phyloP scores from a whole-genome alignment of 73 alveolate species.

The Blepharisma japonicum region DNA sequence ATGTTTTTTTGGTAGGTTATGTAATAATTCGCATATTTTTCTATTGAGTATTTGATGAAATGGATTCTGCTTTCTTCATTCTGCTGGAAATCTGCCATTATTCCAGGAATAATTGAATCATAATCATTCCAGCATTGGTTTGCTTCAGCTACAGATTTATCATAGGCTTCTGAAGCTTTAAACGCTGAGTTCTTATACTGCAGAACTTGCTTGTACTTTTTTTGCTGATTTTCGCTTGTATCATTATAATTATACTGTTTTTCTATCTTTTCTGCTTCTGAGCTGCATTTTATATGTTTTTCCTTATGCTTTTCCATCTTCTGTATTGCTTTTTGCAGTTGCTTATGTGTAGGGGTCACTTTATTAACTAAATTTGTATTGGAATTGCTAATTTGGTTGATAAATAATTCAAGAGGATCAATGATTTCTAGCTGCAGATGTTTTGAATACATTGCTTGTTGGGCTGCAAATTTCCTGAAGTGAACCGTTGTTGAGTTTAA shows the following conservation, averaged over 20 bases:
- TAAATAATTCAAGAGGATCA: conserved; percentile 18
- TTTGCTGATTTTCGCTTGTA: background rate
- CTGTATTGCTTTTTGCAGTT: background rate
- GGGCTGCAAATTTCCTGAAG: too few species aligned
- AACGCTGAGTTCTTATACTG: background rate
- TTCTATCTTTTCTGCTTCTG: conserved; percentile 17
- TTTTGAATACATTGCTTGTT: background rate
- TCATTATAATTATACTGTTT: background rate
- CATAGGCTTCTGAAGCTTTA: background rate
- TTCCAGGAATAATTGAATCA: background rate
- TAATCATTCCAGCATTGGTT: background rate
- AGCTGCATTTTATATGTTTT: background rate
- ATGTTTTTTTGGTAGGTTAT: background rate
- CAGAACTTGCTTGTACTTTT: background rate
- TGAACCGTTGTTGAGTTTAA: too few species aligned
- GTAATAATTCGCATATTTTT: background rate
- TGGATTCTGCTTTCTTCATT: conserved; percentile 24
- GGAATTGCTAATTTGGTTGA: background rate
- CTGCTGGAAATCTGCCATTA: conserved; percentile 23
- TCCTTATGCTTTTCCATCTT: background rate
- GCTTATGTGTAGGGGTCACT: background rate
- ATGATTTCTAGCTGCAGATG: conserved; percentile 7
- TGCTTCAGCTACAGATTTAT: background rate
- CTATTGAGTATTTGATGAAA: conserved; percentile 15
- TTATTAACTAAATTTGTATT: too few species aligned